Evolutionary conservation across 2,329 filamentous ascomycete genomes (phyloP).

Genomic region (Dothidotthia symphoricarpi): DNA sequence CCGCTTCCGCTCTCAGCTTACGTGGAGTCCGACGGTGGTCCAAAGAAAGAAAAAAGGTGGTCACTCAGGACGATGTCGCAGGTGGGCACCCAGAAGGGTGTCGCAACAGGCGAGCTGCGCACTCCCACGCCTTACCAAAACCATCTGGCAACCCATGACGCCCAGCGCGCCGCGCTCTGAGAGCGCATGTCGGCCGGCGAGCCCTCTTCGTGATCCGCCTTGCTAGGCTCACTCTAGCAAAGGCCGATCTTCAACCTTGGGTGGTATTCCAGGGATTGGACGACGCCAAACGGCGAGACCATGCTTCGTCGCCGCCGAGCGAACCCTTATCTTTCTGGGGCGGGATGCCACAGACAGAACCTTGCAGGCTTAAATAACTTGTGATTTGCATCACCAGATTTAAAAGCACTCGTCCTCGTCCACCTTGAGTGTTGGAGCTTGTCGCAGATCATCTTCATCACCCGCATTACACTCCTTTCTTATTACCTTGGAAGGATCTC

Average conservation of each 20-base stretch:
- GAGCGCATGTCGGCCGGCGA: constrained; percentile 1
- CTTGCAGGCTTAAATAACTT: constrained; percentile 4
- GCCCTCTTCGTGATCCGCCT: constrained; percentile 4
- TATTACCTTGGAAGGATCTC: constrained; percentile 8
- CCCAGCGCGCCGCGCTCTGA: constrained; percentile 1
- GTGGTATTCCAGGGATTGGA: constrained; percentile 17
- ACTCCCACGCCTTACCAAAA: neutral
- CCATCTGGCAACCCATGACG: no score
- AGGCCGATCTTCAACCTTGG: constrained; percentile 2
- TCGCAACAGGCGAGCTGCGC: constrained; percentile 8
- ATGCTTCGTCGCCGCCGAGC: constrained; percentile 16
- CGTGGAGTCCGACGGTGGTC: no score
- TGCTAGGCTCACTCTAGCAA: constrained; percentile 4
- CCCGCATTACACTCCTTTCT: constrained; percentile 5
- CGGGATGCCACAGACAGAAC: constrained; percentile 29
- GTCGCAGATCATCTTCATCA: constrained; percentile 11
- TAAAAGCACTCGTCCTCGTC: constrained; percentile 16
- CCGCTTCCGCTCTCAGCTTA: constrained; percentile 12
- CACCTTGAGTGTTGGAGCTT: constrained; percentile 2
- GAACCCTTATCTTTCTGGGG: constrained; percentile 37
- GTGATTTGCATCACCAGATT: constrained; percentile 10
- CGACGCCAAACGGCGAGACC: constrained; percentile 21
- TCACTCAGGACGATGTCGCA: no score
- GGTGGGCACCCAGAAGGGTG: neutral
- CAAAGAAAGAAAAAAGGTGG: neutral